Conservation (phyloP, 306 rosid species). For the Dryas drummondii region DNA sequence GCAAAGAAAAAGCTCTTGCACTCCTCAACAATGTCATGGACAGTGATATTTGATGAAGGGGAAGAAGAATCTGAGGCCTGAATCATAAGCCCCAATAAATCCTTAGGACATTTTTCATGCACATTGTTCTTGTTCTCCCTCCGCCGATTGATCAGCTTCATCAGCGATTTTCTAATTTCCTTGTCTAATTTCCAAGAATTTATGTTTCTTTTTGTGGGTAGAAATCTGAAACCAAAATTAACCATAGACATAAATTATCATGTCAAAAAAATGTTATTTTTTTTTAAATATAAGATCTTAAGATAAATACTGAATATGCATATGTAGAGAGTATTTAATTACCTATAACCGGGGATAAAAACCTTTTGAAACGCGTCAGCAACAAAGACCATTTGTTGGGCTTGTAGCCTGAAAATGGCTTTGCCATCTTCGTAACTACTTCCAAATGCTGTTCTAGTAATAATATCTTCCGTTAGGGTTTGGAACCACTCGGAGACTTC, state of each 20-base stretch:
- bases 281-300: no score
- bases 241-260: no score
- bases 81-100: constrained; percentile 82
- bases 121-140: constrained; percentile 20
- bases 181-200: constrained; percentile 78
- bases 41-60: constrained; percentile 40
- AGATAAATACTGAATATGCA: no score
- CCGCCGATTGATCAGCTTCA: constrained; percentile 52
- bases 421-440: constrained; percentile 92
- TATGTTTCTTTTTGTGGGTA: constrained; percentile 75
- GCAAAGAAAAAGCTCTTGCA: constrained; percentile 99
- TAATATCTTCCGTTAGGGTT: constrained; percentile 72
- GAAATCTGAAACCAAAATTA: constrained; percentile 38
- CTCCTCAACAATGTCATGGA: constrained; percentile 89
- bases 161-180: constrained; percentile 57
- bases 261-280: no score
- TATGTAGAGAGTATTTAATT: not conserved
- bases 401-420: constrained; percentile 70
- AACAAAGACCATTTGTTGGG: constrained; percentile 76
- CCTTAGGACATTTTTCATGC: constrained; percentile 50
- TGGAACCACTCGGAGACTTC: constrained; percentile 88
- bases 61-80: constrained; percentile 45
- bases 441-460: constrained; percentile 78
- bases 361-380: constrained; percentile 87
- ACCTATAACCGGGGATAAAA: constrained; percentile 96